These are phyloP conservation scores for Glycyrrhiza uralensis DNA, from an alignment of 306 rosid genomes.

Conservation along the genomic window DNA sequence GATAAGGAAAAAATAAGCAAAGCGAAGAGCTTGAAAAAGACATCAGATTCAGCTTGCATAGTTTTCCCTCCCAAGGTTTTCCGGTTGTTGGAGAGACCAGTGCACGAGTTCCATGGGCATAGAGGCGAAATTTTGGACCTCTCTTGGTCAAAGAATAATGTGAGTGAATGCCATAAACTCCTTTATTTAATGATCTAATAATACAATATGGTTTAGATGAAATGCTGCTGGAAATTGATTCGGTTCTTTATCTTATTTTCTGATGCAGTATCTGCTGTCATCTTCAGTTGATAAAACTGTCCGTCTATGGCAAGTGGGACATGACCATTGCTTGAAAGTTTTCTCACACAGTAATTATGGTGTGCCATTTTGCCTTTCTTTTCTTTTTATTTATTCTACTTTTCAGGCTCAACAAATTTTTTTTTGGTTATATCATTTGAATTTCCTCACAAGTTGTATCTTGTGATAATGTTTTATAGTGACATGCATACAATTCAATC, in stretches of 20 bases:
- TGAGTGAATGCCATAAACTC: conserved; percentile 46
- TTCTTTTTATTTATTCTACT: not conserved
- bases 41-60: conserved; percentile 86
- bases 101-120: conserved; percentile 87
- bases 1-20: conserved; percentile 66
- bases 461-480: conserved; percentile 46
- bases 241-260: conserved; percentile 10
- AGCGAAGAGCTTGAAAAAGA: conserved; percentile 52
- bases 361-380: conserved; percentile 26
- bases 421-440: conserved; percentile 13
- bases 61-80: conserved; percentile 79
- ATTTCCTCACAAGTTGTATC: conserved; percentile 26
- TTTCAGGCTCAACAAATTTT: conserved; percentile 3
- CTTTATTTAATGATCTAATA: not conserved
- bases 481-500: conserved; percentile 92
- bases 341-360: conserved; percentile 96
- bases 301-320: conserved; percentile 83
- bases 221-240: conserved; percentile 10
- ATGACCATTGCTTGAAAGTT: conserved; percentile 64
- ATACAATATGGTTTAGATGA: not conserved
- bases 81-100: conserved; percentile 78
- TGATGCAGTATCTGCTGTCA: conserved; percentile 80
- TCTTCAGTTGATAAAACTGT: conserved; percentile 93
- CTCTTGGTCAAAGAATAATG: conserved; percentile 91
- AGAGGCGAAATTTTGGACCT: conserved; percentile 73